These are phyloP conservation scores for Hymenotorrendiella dingleyae DNA, from an alignment of 2,329 filamentous ascomycete species.

Conservation along the genomic window DNA sequence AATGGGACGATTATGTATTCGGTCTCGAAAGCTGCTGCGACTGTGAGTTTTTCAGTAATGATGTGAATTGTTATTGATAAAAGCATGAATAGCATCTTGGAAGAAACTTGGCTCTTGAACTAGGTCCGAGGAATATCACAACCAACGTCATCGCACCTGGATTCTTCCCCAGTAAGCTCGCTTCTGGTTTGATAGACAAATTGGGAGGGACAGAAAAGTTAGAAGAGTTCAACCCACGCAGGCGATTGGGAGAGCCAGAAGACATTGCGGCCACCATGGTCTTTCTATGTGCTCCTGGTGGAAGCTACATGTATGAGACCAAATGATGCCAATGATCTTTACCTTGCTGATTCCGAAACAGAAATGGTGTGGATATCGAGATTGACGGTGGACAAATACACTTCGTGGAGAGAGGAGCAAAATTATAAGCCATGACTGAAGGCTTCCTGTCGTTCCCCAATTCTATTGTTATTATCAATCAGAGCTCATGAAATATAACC, in stretches of 20 bases:
- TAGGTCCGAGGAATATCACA: constrained; percentile 59
- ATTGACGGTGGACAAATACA: constrained; percentile 33
- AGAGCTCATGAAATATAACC: too few relatives aligned
- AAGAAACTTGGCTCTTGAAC: constrained; percentile 63
- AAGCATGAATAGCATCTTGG: constrained; percentile 48
- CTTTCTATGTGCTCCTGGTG: constrained; percentile 48
- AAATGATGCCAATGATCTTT: background rate
- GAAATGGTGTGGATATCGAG: constrained; percentile 34
- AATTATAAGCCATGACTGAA: too few relatives aligned
- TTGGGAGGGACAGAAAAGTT: constrained; percentile 50
- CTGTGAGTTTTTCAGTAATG: constrained; percentile 29
- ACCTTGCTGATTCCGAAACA: constrained; percentile 11
- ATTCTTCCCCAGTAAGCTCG: constrained; percentile 65
- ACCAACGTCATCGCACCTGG: constrained; percentile 63
- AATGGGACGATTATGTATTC: constrained; percentile 62
- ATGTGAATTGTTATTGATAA: too few relatives aligned
- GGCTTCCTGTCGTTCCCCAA: too few relatives aligned
- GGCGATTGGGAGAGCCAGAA: constrained; percentile 48
- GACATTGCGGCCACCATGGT: constrained; percentile 56
- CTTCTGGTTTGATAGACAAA: constrained; percentile 55
- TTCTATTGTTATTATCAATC: too few relatives aligned
- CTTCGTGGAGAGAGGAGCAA: too few relatives aligned
- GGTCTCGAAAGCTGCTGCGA: constrained; percentile 60
- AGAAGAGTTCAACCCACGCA: constrained; percentile 46
- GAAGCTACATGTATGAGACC: constrained; percentile 40